phyloP scores from a whole-genome alignment of 495 filamentous ascomycete species.

The Friedmanniomyces endolithicus region DNA sequence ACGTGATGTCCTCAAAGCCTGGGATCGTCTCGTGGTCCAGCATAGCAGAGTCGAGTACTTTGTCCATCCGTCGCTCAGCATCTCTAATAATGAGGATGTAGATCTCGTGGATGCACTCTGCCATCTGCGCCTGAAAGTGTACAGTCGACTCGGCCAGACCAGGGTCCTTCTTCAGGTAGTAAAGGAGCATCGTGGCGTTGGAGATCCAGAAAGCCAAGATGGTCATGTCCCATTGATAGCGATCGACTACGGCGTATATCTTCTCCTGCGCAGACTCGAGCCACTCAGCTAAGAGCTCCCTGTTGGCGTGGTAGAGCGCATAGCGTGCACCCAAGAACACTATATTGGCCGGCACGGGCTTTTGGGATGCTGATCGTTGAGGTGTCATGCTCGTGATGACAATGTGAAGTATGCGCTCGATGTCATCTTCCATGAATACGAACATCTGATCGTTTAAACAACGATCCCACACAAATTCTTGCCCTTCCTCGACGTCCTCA shows the following conservation, averaged over 20 bases:
- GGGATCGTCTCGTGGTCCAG: conserved; percentile 98
- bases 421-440: conserved; percentile 89
- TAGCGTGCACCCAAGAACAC: conserved; percentile 92
- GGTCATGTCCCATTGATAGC: conserved; percentile 98
- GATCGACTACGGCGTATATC: conserved; percentile 90
- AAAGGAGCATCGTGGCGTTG: conserved; percentile 84
- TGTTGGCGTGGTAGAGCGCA: conserved; percentile 88
- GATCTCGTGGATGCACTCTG: conserved; percentile 94
- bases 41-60: conserved; percentile 83
- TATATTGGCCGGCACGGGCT: conserved; percentile 93
- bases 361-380: conserved; percentile 86
- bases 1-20: conserved; percentile 87
- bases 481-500: conserved; percentile 76
- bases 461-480: conserved; percentile 94
- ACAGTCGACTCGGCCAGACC: conserved; percentile 71
- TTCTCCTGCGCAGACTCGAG: conserved; percentile 83
- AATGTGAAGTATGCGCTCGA: conserved; percentile 82
- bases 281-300: conserved; percentile 66
- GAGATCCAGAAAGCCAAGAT: conserved; percentile 98
- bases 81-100: conserved; percentile 98
- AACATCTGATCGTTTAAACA: conserved; percentile 99
- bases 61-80: conserved; percentile 95
- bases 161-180: conserved; percentile 91
- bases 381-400: conserved; percentile 98
- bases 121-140: conserved; percentile 83